Conservation (phyloP, 2,329 filamentous ascomycete genomes). For the Ambrosiella xylebori region DNA sequence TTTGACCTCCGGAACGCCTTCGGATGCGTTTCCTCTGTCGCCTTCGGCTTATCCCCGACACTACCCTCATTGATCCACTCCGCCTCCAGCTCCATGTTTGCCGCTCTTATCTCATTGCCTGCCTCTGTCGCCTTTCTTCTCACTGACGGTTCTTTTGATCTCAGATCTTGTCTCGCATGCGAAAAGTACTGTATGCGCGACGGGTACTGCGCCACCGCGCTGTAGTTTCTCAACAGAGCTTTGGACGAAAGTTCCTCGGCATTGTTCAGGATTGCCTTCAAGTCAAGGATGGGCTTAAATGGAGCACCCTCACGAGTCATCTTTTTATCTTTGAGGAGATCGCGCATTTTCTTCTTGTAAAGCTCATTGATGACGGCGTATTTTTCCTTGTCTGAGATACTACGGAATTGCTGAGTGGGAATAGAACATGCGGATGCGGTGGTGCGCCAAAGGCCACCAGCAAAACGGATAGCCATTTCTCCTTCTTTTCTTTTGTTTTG, state of each 20-base stretch:
- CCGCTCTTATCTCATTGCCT: not conserved
- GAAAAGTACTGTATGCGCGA: constrained; percentile 38
- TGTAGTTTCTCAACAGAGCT: constrained; percentile 73
- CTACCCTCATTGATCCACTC: constrained; percentile 22
- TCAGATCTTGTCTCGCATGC: constrained; percentile 19
- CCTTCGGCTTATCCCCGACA: constrained; percentile 18
- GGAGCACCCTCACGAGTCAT: constrained; percentile 46
- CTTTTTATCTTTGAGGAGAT: not conserved
- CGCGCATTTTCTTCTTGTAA: not conserved
- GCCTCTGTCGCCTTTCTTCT: not conserved
- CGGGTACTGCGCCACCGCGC: constrained; percentile 34
- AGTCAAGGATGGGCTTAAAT: constrained; percentile 62
- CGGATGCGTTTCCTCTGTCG: constrained; percentile 26
- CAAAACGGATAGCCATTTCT: not conserved
- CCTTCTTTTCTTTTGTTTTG: no score
- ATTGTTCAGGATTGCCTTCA: constrained; percentile 81
- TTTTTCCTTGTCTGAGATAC: not conserved
- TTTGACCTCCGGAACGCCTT: constrained; percentile 46
- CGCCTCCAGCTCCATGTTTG: constrained; percentile 20
- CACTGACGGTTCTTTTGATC: not conserved
- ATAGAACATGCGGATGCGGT: not conserved
- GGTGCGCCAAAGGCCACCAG: not conserved
- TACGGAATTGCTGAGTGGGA: not conserved
- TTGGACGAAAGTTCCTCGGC: constrained; percentile 66
- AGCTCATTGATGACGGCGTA: constrained; percentile 1